Conservation (phyloP, 495 filamentous ascomycete species). For the Clavariopsis aquatica region DNA sequence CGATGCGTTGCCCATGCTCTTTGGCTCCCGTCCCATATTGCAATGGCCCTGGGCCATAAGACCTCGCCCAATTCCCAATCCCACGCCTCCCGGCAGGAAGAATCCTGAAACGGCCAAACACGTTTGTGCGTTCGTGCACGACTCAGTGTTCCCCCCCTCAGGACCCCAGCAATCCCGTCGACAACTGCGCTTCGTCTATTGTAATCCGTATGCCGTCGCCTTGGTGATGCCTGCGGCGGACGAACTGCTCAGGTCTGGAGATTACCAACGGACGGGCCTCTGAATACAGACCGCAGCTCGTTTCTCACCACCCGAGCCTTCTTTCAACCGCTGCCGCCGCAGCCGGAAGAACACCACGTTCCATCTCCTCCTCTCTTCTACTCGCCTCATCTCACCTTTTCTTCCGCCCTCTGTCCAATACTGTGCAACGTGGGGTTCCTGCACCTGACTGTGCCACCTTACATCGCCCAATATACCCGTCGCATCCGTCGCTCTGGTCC, state of each 20-base stretch:
- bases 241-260: neutral
- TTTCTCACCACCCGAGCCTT: neutral
- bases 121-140: neutral
- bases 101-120: constrained; percentile 5
- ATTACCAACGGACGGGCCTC: neutral
- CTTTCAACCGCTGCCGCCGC: neutral
- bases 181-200: constrained; percentile 2
- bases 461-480: constrained; percentile 3
- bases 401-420: neutral
- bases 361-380: neutral
- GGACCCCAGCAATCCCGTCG: constrained; percentile 7
- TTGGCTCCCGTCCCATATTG: neutral
- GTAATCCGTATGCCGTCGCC: neutral
- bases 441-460: neutral
- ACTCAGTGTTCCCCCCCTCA: neutral
- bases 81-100: neutral
- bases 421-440: neutral
- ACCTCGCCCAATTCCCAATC: neutral
- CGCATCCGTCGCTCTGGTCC: constrained; percentile 4
- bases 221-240: neutral
- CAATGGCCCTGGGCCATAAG: neutral
- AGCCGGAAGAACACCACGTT: neutral
- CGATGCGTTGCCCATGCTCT: neutral
- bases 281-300: neutral
- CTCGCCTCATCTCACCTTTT: neutral